These are phyloP conservation scores for Artemisia argyi DNA, from an alignment of 129 eudicot species.

Conservation along the genomic window DNA sequence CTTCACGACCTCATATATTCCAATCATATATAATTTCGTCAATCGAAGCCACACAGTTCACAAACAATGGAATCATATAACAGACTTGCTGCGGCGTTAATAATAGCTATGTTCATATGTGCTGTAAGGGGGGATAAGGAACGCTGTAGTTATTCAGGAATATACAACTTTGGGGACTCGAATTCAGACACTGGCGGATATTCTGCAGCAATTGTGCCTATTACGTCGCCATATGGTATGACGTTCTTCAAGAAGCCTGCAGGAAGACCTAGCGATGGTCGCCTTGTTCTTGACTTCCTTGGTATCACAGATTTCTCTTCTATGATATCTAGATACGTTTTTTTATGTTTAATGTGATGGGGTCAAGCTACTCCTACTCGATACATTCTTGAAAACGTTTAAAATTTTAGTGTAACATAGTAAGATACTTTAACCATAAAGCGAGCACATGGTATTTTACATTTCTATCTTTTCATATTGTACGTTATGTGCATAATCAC, in stretches of 20 bases:
- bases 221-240: constrained; percentile 46
- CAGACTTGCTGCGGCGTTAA: background rate
- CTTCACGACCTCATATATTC: background rate
- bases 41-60: background rate
- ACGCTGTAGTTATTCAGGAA: constrained; percentile 47
- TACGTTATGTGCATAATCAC: too few species aligned
- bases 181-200: constrained; percentile 89
- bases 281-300: constrained; percentile 69
- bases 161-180: constrained; percentile 87
- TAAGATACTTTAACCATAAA: too few species aligned
- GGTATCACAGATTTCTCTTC: constrained; percentile 28
- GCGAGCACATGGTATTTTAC: too few species aligned
- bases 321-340: background rate
- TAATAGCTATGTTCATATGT: constrained; percentile 15
- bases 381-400: too few species aligned
- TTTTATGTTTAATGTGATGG: background rate
- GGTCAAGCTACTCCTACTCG: too few species aligned
- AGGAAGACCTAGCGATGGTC: constrained; percentile 69
- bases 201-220: constrained; percentile 62
- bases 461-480: too few species aligned
- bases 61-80: constrained; percentile 30
- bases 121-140: constrained; percentile 11
- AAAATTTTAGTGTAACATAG: too few species aligned
- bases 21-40: constrained; percentile 6
- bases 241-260: constrained; percentile 54